Evolutionary conservation across 2,329 filamentous ascomycete genomes (phyloP), one percentile per base, ranked within the genome.

Genomic region (Calonectria hawksworthii): DNA sequence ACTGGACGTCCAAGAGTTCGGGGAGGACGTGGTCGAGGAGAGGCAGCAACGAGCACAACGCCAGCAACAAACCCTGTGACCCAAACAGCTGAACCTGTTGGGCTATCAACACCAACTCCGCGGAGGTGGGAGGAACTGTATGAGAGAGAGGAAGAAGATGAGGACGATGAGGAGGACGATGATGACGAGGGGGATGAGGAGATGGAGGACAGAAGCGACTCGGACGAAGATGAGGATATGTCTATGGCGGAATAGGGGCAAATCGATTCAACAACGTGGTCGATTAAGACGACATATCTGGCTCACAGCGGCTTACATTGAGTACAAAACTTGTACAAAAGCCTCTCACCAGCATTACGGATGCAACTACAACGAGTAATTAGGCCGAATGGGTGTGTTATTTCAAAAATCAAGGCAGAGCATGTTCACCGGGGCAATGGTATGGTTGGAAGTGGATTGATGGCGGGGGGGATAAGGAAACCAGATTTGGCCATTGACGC

Each of bases 101-200:
- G 68, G 21, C 56, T 85, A 47, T 86, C 85, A 8, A 84, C 79
- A 16, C 83, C 83, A 2, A 86, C 85, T 11, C 85, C 85, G 8
- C 74, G 68, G 6, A 80, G 76, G 34, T 86, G 85, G 85, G 79
- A 82, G 8, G 84, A 85, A 21, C 70, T 86, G 21, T 67, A 75
- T 3, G 76, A 67, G 13, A 71, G 67, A 30, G 76, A 78, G 8
- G 80, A 75, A 21, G 78, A 76, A 13, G 79, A 76, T 2, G 78
- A 76, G 6, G 80, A 82, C 10, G 78, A 80, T 3, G 78, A 77
- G 56, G 80, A 81, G 9, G 77, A 80, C 3, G 79, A 80, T n/a
- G 77, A 79, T n/a, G 80, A 83, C 11, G 80, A 80, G 1, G 79
- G 79, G 3, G 77, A 80, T 7, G 79, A 81, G 36, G 77, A 83